Conservation (phyloP, 2,329 filamentous ascomycete species). For the Fusarium vanettenii region DNA sequence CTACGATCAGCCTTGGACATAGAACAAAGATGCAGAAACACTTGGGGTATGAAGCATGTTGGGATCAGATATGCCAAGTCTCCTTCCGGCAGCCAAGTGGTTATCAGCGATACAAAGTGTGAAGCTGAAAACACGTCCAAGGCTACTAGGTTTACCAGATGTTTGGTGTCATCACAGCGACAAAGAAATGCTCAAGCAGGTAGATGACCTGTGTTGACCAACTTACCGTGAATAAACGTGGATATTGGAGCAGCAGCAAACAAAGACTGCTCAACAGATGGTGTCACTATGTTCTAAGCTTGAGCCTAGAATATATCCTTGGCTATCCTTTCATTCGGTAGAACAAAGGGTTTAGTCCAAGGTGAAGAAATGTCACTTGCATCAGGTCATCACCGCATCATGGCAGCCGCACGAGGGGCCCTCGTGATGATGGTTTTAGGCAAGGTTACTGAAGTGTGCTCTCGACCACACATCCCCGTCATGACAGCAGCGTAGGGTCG, state of each 20-base stretch:
- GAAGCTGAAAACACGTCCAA: slow-evolving; percentile 44
- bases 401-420: slow-evolving; percentile 72
- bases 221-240: slow-evolving; percentile 33
- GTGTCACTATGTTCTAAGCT: background rate
- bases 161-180: slow-evolving; percentile 50
- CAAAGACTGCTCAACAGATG: background rate
- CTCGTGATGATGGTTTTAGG: slow-evolving; percentile 77
- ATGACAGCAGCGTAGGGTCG: slow-evolving; percentile 56
- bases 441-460: slow-evolving; percentile 66
- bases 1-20: slow-evolving; percentile 28
- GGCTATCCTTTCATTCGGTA: slow-evolving; percentile 6
- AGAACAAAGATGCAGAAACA: background rate
- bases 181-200: slow-evolving; percentile 3
- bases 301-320: background rate
- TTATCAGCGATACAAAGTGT: slow-evolving; percentile 31
- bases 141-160: slow-evolving; percentile 57
- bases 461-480: slow-evolving; percentile 68
- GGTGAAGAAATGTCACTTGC: slow-evolving; percentile 64
- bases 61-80: slow-evolving; percentile 42
- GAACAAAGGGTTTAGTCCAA: slow-evolving; percentile 1
- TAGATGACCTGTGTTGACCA: background rate
- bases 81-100: slow-evolving; percentile 42
- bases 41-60: slow-evolving; percentile 1
- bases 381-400: slow-evolving; percentile 77
- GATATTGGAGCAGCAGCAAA: background rate